phyloP scores from a whole-genome alignment of 495 filamentous ascomycete genomes.

The Amniculicola lignicola region DNA sequence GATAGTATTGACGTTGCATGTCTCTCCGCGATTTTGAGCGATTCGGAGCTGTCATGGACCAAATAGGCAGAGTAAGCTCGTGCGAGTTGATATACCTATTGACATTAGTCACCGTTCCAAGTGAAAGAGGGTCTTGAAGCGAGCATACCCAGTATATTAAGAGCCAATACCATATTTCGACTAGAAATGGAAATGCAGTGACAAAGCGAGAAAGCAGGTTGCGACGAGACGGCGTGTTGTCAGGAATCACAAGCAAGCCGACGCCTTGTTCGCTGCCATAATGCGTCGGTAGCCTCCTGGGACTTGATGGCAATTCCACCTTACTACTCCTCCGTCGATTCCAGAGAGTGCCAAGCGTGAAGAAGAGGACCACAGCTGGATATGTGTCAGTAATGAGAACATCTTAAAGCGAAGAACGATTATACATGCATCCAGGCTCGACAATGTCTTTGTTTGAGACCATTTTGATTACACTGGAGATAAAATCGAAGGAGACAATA shows the following conservation, averaged over 20 bases:
- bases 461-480: too few relatives aligned
- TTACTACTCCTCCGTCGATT: neutral
- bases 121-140: neutral
- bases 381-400: too few relatives aligned
- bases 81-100: conserved; percentile 23
- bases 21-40: neutral
- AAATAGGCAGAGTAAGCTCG: conserved; percentile 18
- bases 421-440: too few relatives aligned
- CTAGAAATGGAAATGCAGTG: neutral
- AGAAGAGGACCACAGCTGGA: neutral
- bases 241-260: too few relatives aligned
- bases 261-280: too few relatives aligned
- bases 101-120: neutral
- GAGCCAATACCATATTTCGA: conserved; percentile 1
- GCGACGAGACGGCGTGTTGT: neutral
- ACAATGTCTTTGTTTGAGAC: too few relatives aligned
- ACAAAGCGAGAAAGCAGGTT: neutral
- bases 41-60: neutral
- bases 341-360: neutral
- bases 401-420: too few relatives aligned
- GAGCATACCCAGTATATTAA: neutral
- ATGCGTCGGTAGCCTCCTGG: neutral
- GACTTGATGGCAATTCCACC: neutral
- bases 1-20: neutral
- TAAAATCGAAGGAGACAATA: too few relatives aligned